Evolutionary conservation across 2,329 filamentous ascomycete species (phyloP).

Genomic region (Cladosporium sp.): DNA sequence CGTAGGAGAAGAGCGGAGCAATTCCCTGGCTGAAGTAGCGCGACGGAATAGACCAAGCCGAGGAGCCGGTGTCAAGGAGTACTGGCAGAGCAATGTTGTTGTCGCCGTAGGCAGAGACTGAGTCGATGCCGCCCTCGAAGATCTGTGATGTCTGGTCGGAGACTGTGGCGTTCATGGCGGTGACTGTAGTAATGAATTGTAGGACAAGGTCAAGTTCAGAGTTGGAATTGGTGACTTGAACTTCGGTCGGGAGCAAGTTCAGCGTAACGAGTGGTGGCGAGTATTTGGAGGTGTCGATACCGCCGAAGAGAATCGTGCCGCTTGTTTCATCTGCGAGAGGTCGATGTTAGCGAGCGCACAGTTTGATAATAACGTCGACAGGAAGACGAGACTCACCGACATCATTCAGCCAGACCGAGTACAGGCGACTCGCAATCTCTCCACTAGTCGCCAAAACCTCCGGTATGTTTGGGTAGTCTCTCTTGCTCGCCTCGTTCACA

Average conservation of each 20-base stretch:
- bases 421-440: conserved; percentile 34
- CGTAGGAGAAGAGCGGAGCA: conserved; percentile 26
- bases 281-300: conserved; percentile 36
- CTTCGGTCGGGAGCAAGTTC: conserved; percentile 30
- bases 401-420: conserved; percentile 37
- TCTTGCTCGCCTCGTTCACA: conserved; percentile 28
- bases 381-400: conserved; percentile 18
- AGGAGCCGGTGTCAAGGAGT: conserved; percentile 36
- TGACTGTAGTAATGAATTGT: conserved; percentile 34
- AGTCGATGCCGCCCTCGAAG: conserved; percentile 26
- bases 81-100: conserved; percentile 27
- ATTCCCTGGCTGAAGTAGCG: conserved; percentile 28
- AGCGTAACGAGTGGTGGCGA: conserved; percentile 34
- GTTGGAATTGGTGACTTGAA: background rate
- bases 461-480: conserved; percentile 36
- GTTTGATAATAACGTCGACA: background rate
- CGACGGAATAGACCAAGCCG: conserved; percentile 30
- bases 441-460: conserved; percentile 34
- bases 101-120: conserved; percentile 24
- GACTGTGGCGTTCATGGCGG: conserved; percentile 26
- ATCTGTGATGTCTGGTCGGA: conserved; percentile 21
- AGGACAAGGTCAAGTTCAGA: conserved; percentile 19
- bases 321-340: conserved; percentile 21
- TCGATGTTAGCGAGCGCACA: background rate
- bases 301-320: conserved; percentile 39